phyloP scores from a whole-genome alignment of 2,329 filamentous ascomycete species.

The Fusarium caatingaense region DNA sequence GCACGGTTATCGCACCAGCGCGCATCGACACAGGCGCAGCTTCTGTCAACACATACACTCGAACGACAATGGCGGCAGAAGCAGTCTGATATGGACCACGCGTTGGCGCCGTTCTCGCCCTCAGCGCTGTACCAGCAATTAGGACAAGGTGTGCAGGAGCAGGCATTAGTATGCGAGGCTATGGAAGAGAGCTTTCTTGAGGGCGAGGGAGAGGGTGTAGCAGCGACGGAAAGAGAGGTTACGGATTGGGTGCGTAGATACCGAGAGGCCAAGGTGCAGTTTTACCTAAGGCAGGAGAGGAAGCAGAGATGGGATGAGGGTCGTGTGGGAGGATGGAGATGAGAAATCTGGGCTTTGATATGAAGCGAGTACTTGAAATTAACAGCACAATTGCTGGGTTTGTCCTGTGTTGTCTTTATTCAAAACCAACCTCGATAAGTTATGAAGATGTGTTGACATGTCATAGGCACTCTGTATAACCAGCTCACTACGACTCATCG shows the following conservation, averaged over 20 bases:
- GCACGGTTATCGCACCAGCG: constrained; percentile 69
- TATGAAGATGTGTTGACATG: neutral
- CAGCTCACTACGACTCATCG: neutral
- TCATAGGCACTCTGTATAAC: neutral
- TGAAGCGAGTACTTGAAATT: neutral
- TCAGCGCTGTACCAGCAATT: constrained; percentile 87
- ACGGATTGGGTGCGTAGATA: constrained; percentile 86
- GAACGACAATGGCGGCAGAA: constrained; percentile 94
- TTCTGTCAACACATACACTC: constrained; percentile 84
- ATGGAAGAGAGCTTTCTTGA: constrained; percentile 95
- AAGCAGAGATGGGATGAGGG: constrained; percentile 97
- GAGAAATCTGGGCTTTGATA: neutral
- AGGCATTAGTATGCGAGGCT: constrained; percentile 81
- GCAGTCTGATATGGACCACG: constrained; percentile 88
- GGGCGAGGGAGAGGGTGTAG: constrained; percentile 51
- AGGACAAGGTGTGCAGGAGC: constrained; percentile 80
- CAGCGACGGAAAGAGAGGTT: constrained; percentile 82
- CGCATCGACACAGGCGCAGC: constrained; percentile 78
- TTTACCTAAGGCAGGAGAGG: constrained; percentile 84
- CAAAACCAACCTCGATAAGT: neutral
- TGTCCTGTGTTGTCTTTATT: neutral
- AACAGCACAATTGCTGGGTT: neutral
- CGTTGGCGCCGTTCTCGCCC: constrained; percentile 85
- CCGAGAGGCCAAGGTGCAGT: constrained; percentile 80
- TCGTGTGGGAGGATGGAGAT: constrained; percentile 93